Conservation (phyloP, 148 eudicot species). For the Amaranthus palmeri region DNA sequence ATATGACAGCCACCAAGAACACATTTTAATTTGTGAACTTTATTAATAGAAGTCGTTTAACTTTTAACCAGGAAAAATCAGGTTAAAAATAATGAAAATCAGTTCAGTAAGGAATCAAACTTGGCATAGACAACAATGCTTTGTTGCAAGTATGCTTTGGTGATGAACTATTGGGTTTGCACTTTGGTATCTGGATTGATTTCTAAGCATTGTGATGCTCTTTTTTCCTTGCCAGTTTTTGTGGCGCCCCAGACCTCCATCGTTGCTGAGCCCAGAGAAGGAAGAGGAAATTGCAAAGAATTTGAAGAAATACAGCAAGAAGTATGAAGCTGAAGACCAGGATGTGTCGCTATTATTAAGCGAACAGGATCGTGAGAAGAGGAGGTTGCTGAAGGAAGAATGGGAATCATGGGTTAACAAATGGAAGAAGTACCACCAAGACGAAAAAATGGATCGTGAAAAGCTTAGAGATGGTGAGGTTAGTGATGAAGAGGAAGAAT, state of each 20-base stretch:
- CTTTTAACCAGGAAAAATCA: no score
- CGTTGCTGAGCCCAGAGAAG: slow-evolving; percentile 72
- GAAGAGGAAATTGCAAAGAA: slow-evolving; percentile 93
- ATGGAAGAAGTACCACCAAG: slow-evolving; percentile 65
- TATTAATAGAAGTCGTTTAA: no score
- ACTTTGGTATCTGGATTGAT: neutral
- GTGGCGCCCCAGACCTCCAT: slow-evolving; percentile 92
- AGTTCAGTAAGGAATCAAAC: no score
- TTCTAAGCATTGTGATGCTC: neutral
- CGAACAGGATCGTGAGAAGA: slow-evolving; percentile 92
- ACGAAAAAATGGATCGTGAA: slow-evolving; percentile 60
- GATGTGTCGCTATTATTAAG: slow-evolving; percentile 72
- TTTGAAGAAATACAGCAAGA: slow-evolving; percentile 82
- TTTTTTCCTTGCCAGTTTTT: slow-evolving; percentile 38
- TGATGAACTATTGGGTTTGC: neutral
- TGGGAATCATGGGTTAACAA: slow-evolving; percentile 73
- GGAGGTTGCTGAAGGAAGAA: slow-evolving; percentile 73
- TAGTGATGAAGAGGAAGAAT: slow-evolving; percentile 93
- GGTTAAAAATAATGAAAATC: no score
- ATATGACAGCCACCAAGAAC: no score
- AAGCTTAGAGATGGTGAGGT: slow-evolving; percentile 72
- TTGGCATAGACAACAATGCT: no score
- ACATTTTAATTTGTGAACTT: no score
- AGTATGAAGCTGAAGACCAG: slow-evolving; percentile 87
- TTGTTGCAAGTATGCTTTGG: neutral